Evolutionary conservation across 2,329 filamentous ascomycete genomes (phyloP).

Genomic region (Annulohypoxylon truncatum): DNA sequence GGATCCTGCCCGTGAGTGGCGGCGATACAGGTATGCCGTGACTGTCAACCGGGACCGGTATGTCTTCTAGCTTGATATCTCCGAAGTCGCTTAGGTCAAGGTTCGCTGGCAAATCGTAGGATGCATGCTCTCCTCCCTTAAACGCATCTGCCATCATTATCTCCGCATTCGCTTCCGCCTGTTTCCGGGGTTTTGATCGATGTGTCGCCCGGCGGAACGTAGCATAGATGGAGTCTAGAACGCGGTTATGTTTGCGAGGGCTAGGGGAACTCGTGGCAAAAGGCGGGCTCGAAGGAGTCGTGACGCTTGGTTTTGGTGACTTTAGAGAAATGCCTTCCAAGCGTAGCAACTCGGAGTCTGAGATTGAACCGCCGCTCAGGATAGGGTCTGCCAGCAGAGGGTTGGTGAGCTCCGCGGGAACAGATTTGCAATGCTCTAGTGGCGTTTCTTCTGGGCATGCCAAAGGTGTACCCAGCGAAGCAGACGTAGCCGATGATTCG

Average conservation of each 20-base stretch:
- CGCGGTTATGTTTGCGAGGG: conserved; percentile 45
- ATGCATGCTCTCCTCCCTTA: conserved; percentile 9
- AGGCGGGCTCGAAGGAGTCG: conserved; percentile 44
- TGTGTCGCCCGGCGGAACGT: conserved; percentile 46
- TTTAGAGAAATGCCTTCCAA: conserved; percentile 62
- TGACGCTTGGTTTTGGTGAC: conserved; percentile 43
- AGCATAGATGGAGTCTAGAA: conserved; percentile 46
- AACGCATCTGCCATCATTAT: conserved; percentile 31
- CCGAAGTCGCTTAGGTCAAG: conserved; percentile 33
- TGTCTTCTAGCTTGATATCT: conserved; percentile 33
- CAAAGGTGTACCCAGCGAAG: conserved; percentile 26
- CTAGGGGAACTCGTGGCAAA: conserved; percentile 40
- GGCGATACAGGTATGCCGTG: conserved; percentile 48
- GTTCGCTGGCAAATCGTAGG: conserved; percentile 1
- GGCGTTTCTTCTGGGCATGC: conserved; percentile 9
- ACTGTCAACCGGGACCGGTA: conserved; percentile 40
- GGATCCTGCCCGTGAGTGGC: conserved; percentile 47
- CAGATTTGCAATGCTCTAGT: conserved; percentile 28
- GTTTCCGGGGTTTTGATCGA: conserved; percentile 37
- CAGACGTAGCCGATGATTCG: conserved; percentile 31
- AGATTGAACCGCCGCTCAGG: conserved; percentile 56
- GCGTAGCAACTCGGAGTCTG: conserved; percentile 60
- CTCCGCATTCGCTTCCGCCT: conserved; percentile 12
- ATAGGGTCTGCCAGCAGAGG: conserved; percentile 43
- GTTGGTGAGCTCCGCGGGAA: conserved; percentile 30